Percentiles rank a stretch among this genome's conserved stretches.
phyloP scores from a whole-genome alignment of 139 green algal genomes.

The Coccomyxa sp. region DNA sequence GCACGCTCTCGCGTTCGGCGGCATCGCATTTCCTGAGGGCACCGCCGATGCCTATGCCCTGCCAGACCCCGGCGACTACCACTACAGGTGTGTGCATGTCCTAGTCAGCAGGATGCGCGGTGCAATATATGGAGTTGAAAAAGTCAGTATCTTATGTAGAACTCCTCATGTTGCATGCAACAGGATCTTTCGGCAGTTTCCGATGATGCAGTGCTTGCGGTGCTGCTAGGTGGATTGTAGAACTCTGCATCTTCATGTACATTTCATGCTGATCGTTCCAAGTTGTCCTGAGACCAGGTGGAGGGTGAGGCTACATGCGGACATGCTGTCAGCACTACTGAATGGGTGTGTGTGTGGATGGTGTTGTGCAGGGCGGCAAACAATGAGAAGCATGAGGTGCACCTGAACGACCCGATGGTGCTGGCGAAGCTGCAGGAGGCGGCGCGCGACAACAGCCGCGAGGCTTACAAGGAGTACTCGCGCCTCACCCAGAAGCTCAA shows the following conservation, averaged over 20 bases:
- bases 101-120: background rate
- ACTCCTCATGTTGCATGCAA: no score
- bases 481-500: conserved; percentile 70
- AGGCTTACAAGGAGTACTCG: conserved; percentile 82
- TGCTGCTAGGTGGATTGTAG: no score
- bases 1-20: conserved; percentile 64
- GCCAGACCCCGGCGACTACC: conserved; percentile 78
- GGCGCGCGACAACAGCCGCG: conserved; percentile 36
- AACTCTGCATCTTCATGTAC: no score
- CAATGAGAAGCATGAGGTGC: conserved; percentile 54
- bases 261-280: no score
- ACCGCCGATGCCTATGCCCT: conserved; percentile 44
- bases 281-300: no score
- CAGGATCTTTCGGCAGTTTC: no score
- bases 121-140: background rate
- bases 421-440: conserved; percentile 88
- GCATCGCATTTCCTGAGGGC: conserved; percentile 25
- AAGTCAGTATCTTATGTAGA: background rate
- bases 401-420: conserved; percentile 90
- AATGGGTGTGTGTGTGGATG: no score
- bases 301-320: no score
- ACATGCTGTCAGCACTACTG: no score
- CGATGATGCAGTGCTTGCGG: no score
- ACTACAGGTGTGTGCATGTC: conserved; percentile 50
- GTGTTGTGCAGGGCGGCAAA: background rate